Percentiles rank a stretch among this genome's conserved stretches.
phyloP scores from a whole-genome alignment of 495 filamentous ascomycete genomes.

The Talaromyces ruber region DNA sequence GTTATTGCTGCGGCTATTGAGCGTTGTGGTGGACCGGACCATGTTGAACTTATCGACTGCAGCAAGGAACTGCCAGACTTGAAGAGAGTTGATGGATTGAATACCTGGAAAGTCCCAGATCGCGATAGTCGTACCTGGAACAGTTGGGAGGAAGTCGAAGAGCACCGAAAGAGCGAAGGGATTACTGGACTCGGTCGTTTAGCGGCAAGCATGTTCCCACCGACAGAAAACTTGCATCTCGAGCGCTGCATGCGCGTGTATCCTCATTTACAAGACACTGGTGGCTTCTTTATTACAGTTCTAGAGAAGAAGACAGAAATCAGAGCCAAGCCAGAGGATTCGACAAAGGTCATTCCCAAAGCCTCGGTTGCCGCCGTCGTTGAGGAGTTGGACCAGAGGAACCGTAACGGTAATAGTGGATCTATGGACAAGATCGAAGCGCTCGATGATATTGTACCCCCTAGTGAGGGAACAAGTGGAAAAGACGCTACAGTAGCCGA shows the following conservation, averaged over 20 bases:
- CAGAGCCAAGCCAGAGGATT: conserved; percentile 68
- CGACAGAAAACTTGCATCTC: conserved; percentile 59
- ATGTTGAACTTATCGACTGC: conserved; percentile 78
- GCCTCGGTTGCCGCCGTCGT: conserved; percentile 45
- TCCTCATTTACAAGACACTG: conserved; percentile 90
- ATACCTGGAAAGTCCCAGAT: conserved; percentile 81
- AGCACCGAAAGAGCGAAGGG: conserved; percentile 48
- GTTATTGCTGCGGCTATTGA: conserved; percentile 80
- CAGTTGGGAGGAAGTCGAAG: conserved; percentile 66
- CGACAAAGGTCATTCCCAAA: conserved; percentile 46
- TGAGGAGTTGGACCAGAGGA: conserved; percentile 41
- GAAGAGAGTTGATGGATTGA: conserved; percentile 64
- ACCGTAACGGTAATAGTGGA: conserved; percentile 30
- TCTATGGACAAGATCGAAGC: conserved; percentile 41
- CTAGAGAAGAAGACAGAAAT: conserved; percentile 88
- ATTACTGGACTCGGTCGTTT: conserved; percentile 54
- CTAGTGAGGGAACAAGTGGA: conserved; percentile 24
- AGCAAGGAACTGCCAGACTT: conserved; percentile 65
- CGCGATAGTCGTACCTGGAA: conserved; percentile 66
- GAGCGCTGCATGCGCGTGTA: conserved; percentile 91
- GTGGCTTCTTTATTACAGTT: conserved; percentile 93
- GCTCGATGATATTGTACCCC: conserved; percentile 36
- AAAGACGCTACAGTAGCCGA: conserved; percentile 38
- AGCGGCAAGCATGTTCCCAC: conserved; percentile 76
- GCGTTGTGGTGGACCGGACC: conserved; percentile 74